A percentile compares a stretch with the other conserved stretches of the same genome.
phyloP scores from a whole-genome alignment of 2,329 filamentous ascomycete species.

The Tolypocladium nubicola region DNA sequence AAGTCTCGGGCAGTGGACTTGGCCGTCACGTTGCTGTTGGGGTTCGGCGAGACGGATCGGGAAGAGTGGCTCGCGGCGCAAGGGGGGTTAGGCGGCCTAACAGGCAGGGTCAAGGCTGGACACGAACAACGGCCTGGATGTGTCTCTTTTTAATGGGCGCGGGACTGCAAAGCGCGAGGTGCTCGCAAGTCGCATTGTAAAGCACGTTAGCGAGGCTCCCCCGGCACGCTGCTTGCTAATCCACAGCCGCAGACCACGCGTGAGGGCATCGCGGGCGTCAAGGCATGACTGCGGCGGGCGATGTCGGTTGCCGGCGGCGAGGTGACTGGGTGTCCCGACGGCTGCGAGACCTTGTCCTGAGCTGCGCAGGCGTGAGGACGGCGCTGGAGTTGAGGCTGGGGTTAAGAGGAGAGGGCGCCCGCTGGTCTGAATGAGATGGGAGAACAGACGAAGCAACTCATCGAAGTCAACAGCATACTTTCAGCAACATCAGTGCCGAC shows the following conservation, averaged over 20 bases:
- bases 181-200: not conserved
- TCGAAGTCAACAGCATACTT: not conserved
- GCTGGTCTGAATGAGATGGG: not conserved
- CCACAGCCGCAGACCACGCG: not conserved
- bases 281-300: not conserved
- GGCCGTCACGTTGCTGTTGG: not conserved
- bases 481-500: not conserved
- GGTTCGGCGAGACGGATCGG: constrained; percentile 6
- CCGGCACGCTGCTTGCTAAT: not conserved
- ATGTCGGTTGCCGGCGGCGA: not conserved
- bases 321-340: not conserved
- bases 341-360: not conserved
- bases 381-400: not conserved
- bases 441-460: not conserved
- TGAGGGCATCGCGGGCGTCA: not conserved
- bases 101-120: not conserved
- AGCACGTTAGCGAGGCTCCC: not conserved
- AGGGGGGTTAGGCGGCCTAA: not conserved
- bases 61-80: not conserved
- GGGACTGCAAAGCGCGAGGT: not conserved
- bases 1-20: not conserved
- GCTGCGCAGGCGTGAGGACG: not conserved
- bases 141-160: no score
- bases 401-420: not conserved
- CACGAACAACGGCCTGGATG: not conserved